Percentiles rank a stretch among this genome's conserved stretches.
Conservation (phyloP, 257 asterid species). For the Scutellaria baicalensis region DNA sequence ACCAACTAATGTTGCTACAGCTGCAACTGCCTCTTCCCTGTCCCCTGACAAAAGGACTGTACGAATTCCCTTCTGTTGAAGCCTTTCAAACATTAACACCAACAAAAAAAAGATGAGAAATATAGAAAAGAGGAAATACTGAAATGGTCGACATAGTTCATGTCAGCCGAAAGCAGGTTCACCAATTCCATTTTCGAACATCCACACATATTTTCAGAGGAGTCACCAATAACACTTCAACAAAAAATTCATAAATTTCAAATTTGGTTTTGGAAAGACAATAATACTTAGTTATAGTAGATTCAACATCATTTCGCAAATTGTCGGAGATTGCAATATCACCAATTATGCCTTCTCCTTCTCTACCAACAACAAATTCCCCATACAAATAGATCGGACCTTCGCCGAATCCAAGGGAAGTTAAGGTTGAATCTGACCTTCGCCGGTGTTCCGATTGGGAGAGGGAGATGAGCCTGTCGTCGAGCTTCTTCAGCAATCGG, state of each 20-base stretch:
- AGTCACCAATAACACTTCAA: neutral
- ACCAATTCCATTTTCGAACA: neutral
- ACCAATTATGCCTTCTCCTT: too few species aligned
- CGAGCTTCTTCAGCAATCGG: too few species aligned
- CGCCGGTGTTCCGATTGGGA: too few species aligned
- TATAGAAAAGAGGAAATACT: neutral
- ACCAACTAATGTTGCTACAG: too few species aligned
- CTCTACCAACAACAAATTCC: too few species aligned
- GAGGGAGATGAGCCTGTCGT: too few species aligned
- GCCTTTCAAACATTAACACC: slow-evolving; percentile 43
- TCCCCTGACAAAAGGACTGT: too few species aligned
- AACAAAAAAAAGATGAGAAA: slow-evolving; percentile 3
- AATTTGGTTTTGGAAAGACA: slow-evolving; percentile 2
- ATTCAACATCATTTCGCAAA: slow-evolving; percentile 69
- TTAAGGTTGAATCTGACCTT: too few species aligned
- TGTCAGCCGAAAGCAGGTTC: slow-evolving; percentile 5
- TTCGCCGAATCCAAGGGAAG: too few species aligned
- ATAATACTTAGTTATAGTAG: slow-evolving; percentile 59
- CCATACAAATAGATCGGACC: too few species aligned
- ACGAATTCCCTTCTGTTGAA: too few species aligned
- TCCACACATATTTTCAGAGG: neutral
- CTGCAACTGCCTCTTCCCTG: too few species aligned
- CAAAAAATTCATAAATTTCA: neutral
- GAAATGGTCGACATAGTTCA: neutral
- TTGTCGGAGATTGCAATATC: slow-evolving; percentile 80